Evolutionary conservation across 2,329 filamentous ascomycete species (phyloP), one percentile per base, ranked within the genome.

Genomic region (Ophiostoma sp.): DNA sequence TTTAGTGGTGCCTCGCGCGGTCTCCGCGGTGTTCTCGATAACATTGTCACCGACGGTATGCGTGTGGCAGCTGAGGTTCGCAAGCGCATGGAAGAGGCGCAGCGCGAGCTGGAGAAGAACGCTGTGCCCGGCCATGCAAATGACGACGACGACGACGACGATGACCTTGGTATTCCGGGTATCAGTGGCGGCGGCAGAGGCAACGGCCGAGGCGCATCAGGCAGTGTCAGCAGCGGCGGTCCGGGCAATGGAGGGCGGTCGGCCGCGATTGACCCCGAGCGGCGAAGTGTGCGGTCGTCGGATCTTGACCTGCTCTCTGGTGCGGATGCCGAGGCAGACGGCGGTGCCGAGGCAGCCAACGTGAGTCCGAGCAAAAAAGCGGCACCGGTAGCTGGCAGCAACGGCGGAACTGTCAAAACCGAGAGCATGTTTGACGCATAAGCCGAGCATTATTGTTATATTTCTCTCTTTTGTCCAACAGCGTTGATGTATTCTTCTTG

Each of bases 31-130:
- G 95, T 99, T 69, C 82, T 99, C 52, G 95, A 99, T 80, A 97
- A 96, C 74, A 98, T 99, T 74, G 95, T 98, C 72, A 96, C 91
- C 1, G 95, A 99, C 76, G 95, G 95, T 58, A 97, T 98, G 88
- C 89, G 94, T 45, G 94, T 98, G 69, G 95, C 95, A 0, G 91
- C 90, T 0, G 95, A 99, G 77, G 94, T 99, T 66, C 85, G 91
- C 72, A 87, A 93, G 74, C 85, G 93, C 62, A 97, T 98, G 89
- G 94, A 99, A 71, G 95, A 99, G 76, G 94, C 94, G 3, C 93
- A 97, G 78, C 89, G 88, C 73, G 94, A 98, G 76, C 80, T 97
- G 72, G 94, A 97, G 78, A 90, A 89, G 78, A 93, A 93, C 70
- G 90, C 89, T 0, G 79, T 88, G n/a, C 84, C 85, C 1, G 80